Base-by-base conservation (phyloP, 805 yeast genomes). In the Clavispora santaluciae region DNA sequence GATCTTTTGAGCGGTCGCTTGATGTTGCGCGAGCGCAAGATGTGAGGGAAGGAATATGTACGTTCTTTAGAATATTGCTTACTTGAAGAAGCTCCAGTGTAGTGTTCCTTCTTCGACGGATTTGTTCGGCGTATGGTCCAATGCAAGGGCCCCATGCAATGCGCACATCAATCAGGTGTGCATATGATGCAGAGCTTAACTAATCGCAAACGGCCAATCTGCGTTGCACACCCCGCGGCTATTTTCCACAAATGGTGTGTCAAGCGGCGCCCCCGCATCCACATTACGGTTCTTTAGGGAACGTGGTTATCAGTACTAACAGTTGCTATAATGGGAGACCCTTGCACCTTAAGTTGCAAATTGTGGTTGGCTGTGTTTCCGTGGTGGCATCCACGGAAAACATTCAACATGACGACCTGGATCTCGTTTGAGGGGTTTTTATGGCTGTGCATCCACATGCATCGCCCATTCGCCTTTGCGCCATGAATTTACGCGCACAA, bases 1-100 rank as follows among this genome's bases (percentile, higher is more conserved):
- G 86, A 82, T 56, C 76, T 85, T 51, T 68, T 86, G 54, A 83
- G 90, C 56, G 95, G 95, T 29, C 72, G 90, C 56, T 58, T 75
- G 41, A 61, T 70, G 49, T 60, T 83, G 43, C 39, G 54, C 31
- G 47, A 47, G 41, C 50, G 50, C 25, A 23, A 33, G n/a, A 33
- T 31, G 34, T 28, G 10, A 28, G 20, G 31, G 31, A 13, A 16
- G 7, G 8, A 26, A 10, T 6, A 28, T 12, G 16, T 28, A 28
- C 9, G n/a, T 28, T 16, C 9, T 8, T 28, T 15, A 28, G 20
- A 28, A 28, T 3, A 15, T 28, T 28, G 31, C 16, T 16, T 16
- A 16, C 31, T 28, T 15, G 17, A 13, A 13, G 29, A 10, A 3
- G 12, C n/a, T 4, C 6, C n/a, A 8, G 4, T 26, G 29, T 26